phyloP scores from a whole-genome alignment of 2,329 filamentous ascomycete genomes.

The Fusarium dlaminii region DNA sequence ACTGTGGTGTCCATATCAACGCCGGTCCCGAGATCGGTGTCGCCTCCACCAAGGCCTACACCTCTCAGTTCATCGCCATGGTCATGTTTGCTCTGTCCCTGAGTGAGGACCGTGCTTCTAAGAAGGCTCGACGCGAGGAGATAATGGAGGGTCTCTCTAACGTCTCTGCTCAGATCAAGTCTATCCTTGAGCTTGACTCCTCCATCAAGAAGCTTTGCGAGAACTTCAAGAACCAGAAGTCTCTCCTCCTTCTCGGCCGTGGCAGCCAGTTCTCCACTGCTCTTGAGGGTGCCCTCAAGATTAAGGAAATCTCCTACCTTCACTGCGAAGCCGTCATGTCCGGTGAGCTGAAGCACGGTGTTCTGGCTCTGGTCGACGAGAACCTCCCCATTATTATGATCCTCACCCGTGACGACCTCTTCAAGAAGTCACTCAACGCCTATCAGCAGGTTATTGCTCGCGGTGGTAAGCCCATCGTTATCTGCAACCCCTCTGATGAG shows the following conservation, averaged over 20 bases:
- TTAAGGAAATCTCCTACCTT: constrained; percentile 99
- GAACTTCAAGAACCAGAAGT: constrained; percentile 98
- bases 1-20: constrained; percentile 99
- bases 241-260: constrained; percentile 88
- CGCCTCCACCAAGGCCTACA: constrained; percentile 98
- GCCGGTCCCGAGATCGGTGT: constrained; percentile 99
- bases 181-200: constrained; percentile 90
- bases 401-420: constrained; percentile 92
- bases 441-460: constrained; percentile 99
- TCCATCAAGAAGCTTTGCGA: constrained; percentile 94
- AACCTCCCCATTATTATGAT: constrained; percentile 99
- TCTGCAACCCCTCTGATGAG: constrained; percentile 90
- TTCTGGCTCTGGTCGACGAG: constrained; percentile 96
- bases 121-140: constrained; percentile 89
- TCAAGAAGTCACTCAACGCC: constrained; percentile 98
- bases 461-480: constrained; percentile 95
- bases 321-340: constrained; percentile 99
- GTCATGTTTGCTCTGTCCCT: constrained; percentile 99
- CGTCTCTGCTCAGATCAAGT: constrained; percentile 90
- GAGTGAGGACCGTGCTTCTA: constrained; percentile 95
- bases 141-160: constrained; percentile 94
- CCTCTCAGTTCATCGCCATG: constrained; percentile 99
- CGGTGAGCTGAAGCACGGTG: constrained; percentile 98
- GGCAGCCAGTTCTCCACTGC: constrained; percentile 97
- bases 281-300: constrained; percentile 96